Conservation (phyloP, 495 filamentous ascomycete species). For the Annulohypoxylon maeteangense region DNA sequence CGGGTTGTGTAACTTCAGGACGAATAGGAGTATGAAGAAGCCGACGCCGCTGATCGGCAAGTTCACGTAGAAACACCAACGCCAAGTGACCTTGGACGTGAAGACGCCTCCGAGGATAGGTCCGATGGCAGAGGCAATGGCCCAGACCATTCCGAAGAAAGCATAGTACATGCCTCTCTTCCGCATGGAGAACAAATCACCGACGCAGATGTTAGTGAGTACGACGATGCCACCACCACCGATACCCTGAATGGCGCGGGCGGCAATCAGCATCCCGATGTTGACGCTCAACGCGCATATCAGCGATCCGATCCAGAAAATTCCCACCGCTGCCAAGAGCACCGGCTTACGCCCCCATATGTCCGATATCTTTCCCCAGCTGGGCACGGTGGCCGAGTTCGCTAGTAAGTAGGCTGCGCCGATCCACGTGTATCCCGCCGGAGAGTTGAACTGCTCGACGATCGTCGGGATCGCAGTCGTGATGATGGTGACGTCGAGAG, state of each 20-base stretch:
- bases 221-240: constrained; percentile 83
- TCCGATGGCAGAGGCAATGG: constrained; percentile 74
- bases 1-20: constrained; percentile 77
- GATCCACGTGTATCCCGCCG: constrained; percentile 78
- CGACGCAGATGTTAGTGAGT: constrained; percentile 81
- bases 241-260: constrained; percentile 79
- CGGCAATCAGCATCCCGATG: constrained; percentile 78
- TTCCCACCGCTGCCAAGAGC: constrained; percentile 71
- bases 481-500: constrained; percentile 62
- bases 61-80: constrained; percentile 51
- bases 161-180: constrained; percentile 69
- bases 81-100: constrained; percentile 59
- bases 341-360: constrained; percentile 87
- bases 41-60: constrained; percentile 75
- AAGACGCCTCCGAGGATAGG: constrained; percentile 82
- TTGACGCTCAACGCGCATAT: constrained; percentile 73
- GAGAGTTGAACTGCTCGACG: constrained; percentile 68
- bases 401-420: constrained; percentile 73
- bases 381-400: constrained; percentile 73
- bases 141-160: constrained; percentile 74
- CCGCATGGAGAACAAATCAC: constrained; percentile 76
- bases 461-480: constrained; percentile 66
- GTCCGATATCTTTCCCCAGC: constrained; percentile 83
- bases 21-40: constrained; percentile 71
- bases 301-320: constrained; percentile 81